Conservation (phyloP, 306 rosid genomes). For the Lupinus albus region DNA sequence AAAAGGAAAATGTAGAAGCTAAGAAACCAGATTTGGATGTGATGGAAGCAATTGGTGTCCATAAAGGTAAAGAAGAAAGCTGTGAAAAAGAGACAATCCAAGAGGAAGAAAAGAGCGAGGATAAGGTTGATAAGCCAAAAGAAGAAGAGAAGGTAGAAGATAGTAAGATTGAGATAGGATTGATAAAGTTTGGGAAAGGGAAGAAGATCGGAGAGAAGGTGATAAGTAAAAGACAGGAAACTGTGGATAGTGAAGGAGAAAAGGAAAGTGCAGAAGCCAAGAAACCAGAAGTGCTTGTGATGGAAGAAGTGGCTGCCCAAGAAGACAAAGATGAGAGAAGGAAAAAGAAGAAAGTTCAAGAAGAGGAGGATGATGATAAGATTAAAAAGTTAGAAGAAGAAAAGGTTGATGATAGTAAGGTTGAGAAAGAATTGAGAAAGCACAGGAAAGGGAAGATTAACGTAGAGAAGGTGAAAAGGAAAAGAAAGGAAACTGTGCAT, state of each 20-base stretch:
- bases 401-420: slow-evolving; percentile 48
- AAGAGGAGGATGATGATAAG: slow-evolving; percentile 32
- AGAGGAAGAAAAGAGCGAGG: slow-evolving; percentile 30
- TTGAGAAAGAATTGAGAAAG: slow-evolving; percentile 54
- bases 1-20: slow-evolving; percentile 42
- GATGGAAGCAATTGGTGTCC: slow-evolving; percentile 49
- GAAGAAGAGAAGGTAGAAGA: slow-evolving; percentile 48
- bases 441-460: slow-evolving; percentile 51
- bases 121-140: slow-evolving; percentile 36
- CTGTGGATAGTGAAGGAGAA: slow-evolving; percentile 41
- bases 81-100: slow-evolving; percentile 31
- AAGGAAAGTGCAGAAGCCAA: slow-evolving; percentile 43
- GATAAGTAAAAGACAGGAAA: slow-evolving; percentile 54
- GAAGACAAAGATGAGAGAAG: slow-evolving; percentile 34
- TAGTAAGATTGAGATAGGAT: slow-evolving; percentile 51
- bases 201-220: slow-evolving; percentile 48
- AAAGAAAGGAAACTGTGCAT: slow-evolving; percentile 49
- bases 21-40: slow-evolving; percentile 48
- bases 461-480: slow-evolving; percentile 49
- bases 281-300: slow-evolving; percentile 47
- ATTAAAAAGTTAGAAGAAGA: slow-evolving; percentile 42
- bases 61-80: slow-evolving; percentile 35
- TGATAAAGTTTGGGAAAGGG: slow-evolving; percentile 56
- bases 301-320: slow-evolving; percentile 49
- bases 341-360: slow-evolving; percentile 33